A percentile compares a stretch with the other conserved stretches of the same genome.
Conservation (phyloP, 768 basidiomycete genomes). For the Pulveroboletus sp. region DNA sequence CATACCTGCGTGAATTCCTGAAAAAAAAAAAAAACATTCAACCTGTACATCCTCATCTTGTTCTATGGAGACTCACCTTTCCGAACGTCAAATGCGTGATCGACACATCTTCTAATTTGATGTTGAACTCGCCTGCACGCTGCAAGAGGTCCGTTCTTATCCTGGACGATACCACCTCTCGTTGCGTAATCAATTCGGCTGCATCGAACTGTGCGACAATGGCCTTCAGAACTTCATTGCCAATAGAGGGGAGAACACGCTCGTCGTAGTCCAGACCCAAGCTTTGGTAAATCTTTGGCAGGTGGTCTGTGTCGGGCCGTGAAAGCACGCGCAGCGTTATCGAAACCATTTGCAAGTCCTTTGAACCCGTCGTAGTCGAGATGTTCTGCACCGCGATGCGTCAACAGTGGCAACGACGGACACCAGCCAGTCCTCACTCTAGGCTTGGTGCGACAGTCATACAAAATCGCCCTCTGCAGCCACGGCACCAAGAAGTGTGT, state of each 20-base stretch:
- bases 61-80: constrained; percentile 45
- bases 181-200: constrained; percentile 93
- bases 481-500: constrained; percentile 96
- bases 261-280: constrained; percentile 97
- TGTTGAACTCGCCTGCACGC: constrained; percentile 94
- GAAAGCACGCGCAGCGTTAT: constrained; percentile 95
- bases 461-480: constrained; percentile 93
- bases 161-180: constrained; percentile 92
- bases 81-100: constrained; percentile 90
- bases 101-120: constrained; percentile 94
- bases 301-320: constrained; percentile 81
- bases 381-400: constrained; percentile 63
- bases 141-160: constrained; percentile 90
- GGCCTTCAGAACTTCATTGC: constrained; percentile 95
- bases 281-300: constrained; percentile 91
- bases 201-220: constrained; percentile 99
- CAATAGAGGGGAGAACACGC: constrained; percentile 93
- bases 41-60: background rate
- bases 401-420: constrained; percentile 3
- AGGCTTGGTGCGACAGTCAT: constrained; percentile 97
- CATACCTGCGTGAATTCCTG: constrained; percentile 80
- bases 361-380: constrained; percentile 97
- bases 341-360: constrained; percentile 98
- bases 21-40: constrained; percentile 3
- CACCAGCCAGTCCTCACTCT: constrained; percentile 49